These are phyloP conservation scores for Hansenula lynferdii DNA, from an alignment of 1,139 yeast genomes.

Conservation along the genomic window DNA sequence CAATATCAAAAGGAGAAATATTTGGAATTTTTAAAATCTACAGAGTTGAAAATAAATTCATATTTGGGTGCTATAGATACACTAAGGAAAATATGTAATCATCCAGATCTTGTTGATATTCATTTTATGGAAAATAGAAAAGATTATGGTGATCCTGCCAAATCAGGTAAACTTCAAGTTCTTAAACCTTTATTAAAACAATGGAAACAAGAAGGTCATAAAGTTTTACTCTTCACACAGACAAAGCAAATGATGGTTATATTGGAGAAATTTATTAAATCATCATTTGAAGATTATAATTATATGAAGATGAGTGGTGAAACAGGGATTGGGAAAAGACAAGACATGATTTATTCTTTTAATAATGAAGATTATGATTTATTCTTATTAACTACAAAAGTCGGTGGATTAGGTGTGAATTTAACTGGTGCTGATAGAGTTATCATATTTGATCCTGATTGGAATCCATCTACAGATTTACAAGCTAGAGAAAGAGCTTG, in stretches of 20 bases:
- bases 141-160: slow-evolving; percentile 58
- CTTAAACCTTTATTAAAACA: slow-evolving; percentile 66
- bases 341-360: slow-evolving; percentile 73
- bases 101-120: slow-evolving; percentile 79
- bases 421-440: slow-evolving; percentile 94
- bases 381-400: slow-evolving; percentile 85
- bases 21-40: slow-evolving; percentile 66
- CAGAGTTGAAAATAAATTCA: slow-evolving; percentile 68
- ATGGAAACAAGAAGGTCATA: slow-evolving; percentile 77
- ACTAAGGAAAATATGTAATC: slow-evolving; percentile 88
- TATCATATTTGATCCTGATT: slow-evolving; percentile 93
- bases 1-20: slow-evolving; percentile 70
- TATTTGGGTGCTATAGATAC: slow-evolving; percentile 92
- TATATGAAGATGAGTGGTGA: slow-evolving; percentile 93
- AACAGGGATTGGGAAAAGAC: slow-evolving; percentile 75
- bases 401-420: slow-evolving; percentile 94
- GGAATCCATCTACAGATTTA: slow-evolving; percentile 98
- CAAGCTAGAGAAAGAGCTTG: slow-evolving; percentile 98
- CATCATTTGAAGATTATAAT: slow-evolving; percentile 32
- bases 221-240: slow-evolving; percentile 81
- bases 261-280: slow-evolving; percentile 61
- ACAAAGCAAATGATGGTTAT: slow-evolving; percentile 93
- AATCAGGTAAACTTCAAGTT: slow-evolving; percentile 92
- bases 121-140: slow-evolving; percentile 38
- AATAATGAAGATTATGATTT: slow-evolving; percentile 58